Base-by-base conservation (phyloP, 495 filamentous ascomycete genomes). In the Monascus purpureus region DNA sequence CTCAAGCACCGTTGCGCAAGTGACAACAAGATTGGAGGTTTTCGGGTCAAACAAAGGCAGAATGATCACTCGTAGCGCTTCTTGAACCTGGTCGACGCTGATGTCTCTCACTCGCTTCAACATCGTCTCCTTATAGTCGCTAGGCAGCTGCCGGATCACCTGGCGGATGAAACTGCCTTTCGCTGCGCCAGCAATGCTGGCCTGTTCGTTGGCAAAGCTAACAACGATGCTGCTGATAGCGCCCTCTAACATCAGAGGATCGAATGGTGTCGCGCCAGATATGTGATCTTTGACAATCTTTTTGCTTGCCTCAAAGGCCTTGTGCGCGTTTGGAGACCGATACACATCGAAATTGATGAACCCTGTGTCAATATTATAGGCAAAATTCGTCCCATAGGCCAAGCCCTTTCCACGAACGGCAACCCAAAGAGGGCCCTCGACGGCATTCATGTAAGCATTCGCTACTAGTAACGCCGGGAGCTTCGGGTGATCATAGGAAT, bases 391-490 rank as follows among this genome's bases (percentile, higher is more conserved):
- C 11, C 84, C 83, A 50, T 99, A 99, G 1, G 87, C 90, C 17
- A 96, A 68, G 17, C 90, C 92, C 28, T 77, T 85, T 25, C 90
- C 90, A 24, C 90, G 85, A 31, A 94, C 77, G 2, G 83, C 82
- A 37, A 75, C 75, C 86, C 88, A 96, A 14, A 97, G 70, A 4
- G 90, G 92, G 2, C 90, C 90, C 58, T 96, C 92, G 12, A 90
- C 80, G 0, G 84, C 75, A 41, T 94, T 87, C 38, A 99, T 78
- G 52, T 93, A 96, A 8, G 85, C 70, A 18, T 80, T 70, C 1
- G 86, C 88, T 7, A 96, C 83, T 40, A 93, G 67, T 29, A 90
- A 62, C 2, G 92, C 77, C 1, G 90, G 87, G 8, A 96, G 61
- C 15, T 67, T 64, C 1, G 84, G 82, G 43, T 93, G 75, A 25